A percentile compares a stretch with the other conserved stretches of the same genome.
Evolutionary conservation across 805 yeast species (phyloP).

Genomic region (Monosporozyma aquatica): DNA sequence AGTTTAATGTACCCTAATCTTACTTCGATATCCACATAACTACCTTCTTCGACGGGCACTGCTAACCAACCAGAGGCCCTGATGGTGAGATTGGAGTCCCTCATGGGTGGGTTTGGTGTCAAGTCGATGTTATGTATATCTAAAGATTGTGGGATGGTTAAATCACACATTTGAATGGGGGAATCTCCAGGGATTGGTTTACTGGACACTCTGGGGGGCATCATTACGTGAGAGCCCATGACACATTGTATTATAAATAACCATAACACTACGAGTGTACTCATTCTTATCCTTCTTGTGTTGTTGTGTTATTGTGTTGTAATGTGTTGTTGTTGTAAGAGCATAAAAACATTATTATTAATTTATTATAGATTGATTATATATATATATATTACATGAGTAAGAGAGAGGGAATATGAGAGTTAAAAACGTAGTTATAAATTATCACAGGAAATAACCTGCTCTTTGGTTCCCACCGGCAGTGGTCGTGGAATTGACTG

Average conservation of each 20-base stretch:
- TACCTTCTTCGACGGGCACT: conserved; percentile 62
- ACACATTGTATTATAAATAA: too few species aligned
- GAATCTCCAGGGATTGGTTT: conserved; percentile 86
- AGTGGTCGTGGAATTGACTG: too few species aligned
- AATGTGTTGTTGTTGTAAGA: too few species aligned
- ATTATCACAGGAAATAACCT: conserved; percentile 28
- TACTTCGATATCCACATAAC: conserved; percentile 91
- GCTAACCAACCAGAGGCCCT: conserved; percentile 59
- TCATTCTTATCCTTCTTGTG: too few species aligned
- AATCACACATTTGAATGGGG: conserved; percentile 74
- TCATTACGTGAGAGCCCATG: neutral
- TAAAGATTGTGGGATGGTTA: conserved; percentile 52
- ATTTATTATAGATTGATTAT: too few species aligned
- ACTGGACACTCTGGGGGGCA: conserved; percentile 3
- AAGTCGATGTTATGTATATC: conserved; percentile 50
- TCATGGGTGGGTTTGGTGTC: conserved; percentile 79
- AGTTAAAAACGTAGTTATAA: too few species aligned
- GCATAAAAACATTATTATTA: too few species aligned
- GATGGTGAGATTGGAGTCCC: conserved; percentile 78
- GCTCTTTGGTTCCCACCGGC: conserved; percentile 27
- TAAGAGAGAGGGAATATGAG: too few species aligned
- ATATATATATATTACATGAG: too few species aligned
- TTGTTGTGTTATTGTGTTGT: too few species aligned
- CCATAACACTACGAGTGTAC: too few species aligned
- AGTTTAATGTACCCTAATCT: conserved; percentile 85